Conservation (phyloP, 2,329 filamentous ascomycete genomes). For the Domatiomyces globalis region DNA sequence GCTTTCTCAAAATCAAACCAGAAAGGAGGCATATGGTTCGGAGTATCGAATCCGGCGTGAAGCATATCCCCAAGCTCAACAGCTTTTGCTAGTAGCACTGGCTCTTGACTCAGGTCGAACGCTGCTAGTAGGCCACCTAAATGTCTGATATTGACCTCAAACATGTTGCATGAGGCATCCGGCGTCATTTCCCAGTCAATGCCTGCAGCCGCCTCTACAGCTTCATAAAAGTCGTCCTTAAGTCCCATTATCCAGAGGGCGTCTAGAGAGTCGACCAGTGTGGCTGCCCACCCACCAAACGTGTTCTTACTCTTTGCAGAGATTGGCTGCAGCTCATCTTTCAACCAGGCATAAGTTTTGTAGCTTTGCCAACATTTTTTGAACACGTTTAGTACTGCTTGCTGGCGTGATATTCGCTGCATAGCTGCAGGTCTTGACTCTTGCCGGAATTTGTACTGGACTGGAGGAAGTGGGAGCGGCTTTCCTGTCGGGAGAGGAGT, state of each 20-base stretch:
- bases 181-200: constrained; percentile 40
- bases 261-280: constrained; percentile 46
- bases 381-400: too few species aligned
- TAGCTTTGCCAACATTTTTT: too few species aligned
- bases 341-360: too few species aligned
- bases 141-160: constrained; percentile 85
- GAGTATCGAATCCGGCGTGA: constrained; percentile 30
- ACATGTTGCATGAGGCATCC: constrained; percentile 50
- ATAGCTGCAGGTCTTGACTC: too few species aligned
- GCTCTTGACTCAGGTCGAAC: constrained; percentile 39
- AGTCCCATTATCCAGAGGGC: constrained; percentile 51
- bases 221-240: constrained; percentile 41
- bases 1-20: too few species aligned
- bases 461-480: too few species aligned
- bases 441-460: too few species aligned
- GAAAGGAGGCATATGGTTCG: constrained; percentile 20
- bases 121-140: constrained; percentile 66
- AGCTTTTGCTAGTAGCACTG: constrained; percentile 38
- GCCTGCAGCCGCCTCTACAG: constrained; percentile 36
- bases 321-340: constrained; percentile 44
- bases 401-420: too few species aligned
- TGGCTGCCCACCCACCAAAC: constrained; percentile 50
- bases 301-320: constrained; percentile 38
- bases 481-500: too few species aligned
- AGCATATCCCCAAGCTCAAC: constrained; percentile 41